Base-by-base conservation (phyloP, 495 filamentous ascomycete genomes). In the Glonium stellatum region DNA sequence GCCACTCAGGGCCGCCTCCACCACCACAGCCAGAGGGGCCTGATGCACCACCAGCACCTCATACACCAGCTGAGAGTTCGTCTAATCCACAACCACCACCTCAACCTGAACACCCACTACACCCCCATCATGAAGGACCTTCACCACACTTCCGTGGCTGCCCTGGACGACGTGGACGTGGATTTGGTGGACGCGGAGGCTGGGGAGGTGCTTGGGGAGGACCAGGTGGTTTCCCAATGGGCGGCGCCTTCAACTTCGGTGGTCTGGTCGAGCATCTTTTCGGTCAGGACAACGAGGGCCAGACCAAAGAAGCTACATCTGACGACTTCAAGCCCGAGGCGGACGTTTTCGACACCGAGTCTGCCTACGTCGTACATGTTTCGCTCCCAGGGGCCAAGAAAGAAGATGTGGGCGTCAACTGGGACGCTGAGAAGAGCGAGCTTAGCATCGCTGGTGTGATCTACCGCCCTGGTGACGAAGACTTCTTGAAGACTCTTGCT, bases 361-460 rank as follows among this genome's bases (percentile, higher is more conserved):
- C 74, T 48, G 71, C 75, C 49, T 91, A 81, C 68, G 75, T 87
- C 12, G 69, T 92, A 21, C 88, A 92, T 67, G 71, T 89, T 44
- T 85, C 87, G 1, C 73, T 92, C 0, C 85, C 89, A 1, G 89
- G 89, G 18, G 87, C 85, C 6, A 83, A 83, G 72, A 90, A 89
- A 68, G 79, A 87, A 61, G 87, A 95, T 68, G 76, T 92, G 15
- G 85, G 79, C 50, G 82, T 95, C 37, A 83, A 83, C 70, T 95
- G 84, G 75, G 84, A 92, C 66, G 76, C 80, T 1, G 82, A 88
- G 6, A 82, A 84, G 68, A 78, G 75, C 19, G 77, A 80, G 46
- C 70, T 95, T 44, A 79, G 76, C 56, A 74, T 95, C 51, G 79
- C 82, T 0, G 89, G 89, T 18, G 82, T 91, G 5, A 77, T 89